Evolutionary conservation across 1,284 basidiomycete genomes (phyloP), one percentile per base, ranked within the genome.

Genomic region (Laetiporus sulphureus): DNA sequence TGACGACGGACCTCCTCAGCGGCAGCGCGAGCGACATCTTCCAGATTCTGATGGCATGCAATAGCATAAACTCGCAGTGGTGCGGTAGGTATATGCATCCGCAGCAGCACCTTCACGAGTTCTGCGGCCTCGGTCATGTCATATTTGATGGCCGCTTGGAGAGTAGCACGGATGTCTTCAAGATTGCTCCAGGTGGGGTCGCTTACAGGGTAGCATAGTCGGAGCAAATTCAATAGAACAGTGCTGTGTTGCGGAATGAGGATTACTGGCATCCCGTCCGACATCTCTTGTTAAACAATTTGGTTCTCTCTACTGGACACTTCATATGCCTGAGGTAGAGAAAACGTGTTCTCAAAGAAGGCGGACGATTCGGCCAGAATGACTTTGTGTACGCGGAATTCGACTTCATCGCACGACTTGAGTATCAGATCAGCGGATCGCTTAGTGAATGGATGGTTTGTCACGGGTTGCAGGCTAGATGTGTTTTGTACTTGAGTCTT

Each of bases 181-280:
- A 47, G 6, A n/a, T 40, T 29, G 12, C 52, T 31, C 1, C 32
- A 34, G 3, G 48, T 52, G 3, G 40, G 38, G 8, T 47, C 42
- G 4, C 47, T 46, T 10, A 54, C 42, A 0, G 70, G 68, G 45
- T 71, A 69, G 38, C 65, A 66, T 36, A 66, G 55, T 19, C 60
- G 57, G 36, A 71, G 52, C 29, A 71, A 59, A 30, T 48, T 44
- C 19, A 65, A 57, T 30, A 71, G 38, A 3, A 54, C 57, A 21
- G 41, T 38, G 32, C 56, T 54, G 30, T 57, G 45, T 47, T 73
- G 70, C 19, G 57, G 36, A 11, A 70, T 41, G 24, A 48, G 47
- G 34, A 72, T 25, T 22, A 50, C 31, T 1, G 34, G 32, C 15
- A 15, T 15, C 2, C 24, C 15, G 19, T 38, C 25, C n/a, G n/a